Conservation (phyloP, 108 stramenopile species). For the Nitzschia sp. region DNA sequence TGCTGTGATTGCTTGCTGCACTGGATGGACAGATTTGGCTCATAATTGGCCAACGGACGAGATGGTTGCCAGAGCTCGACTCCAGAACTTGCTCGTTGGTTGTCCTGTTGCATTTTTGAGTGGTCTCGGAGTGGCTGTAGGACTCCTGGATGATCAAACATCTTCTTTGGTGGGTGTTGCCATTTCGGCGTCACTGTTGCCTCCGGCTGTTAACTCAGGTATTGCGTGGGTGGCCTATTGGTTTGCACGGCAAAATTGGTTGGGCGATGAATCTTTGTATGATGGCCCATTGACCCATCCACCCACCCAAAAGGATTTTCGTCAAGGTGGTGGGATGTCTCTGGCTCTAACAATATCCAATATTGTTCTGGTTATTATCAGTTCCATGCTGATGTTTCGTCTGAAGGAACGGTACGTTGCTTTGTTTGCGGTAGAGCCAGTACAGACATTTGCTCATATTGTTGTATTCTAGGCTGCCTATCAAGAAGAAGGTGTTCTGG, state of each 20-base stretch:
- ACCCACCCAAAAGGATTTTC: constrained; percentile 10
- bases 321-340: constrained; percentile 30
- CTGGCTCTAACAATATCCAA: constrained; percentile 67
- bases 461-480: constrained; percentile 12
- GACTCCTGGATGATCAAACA: constrained; percentile 70
- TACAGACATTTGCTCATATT: not conserved
- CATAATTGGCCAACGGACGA: constrained; percentile 63
- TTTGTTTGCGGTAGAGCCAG: not conserved
- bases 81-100: constrained; percentile 49
- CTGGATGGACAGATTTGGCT: constrained; percentile 33
- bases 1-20: constrained; percentile 28
- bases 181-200: constrained; percentile 85
- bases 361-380: constrained; percentile 63
- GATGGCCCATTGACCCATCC: not conserved
- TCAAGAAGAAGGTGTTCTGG: constrained; percentile 24
- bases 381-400: constrained; percentile 62
- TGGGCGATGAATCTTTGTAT: not conserved
- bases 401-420: constrained; percentile 54
- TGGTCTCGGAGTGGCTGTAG: constrained; percentile 85
- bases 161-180: constrained; percentile 81
- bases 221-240: constrained; percentile 35
- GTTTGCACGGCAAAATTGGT: not conserved
- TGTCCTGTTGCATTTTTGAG: constrained; percentile 82
- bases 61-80: constrained; percentile 54
- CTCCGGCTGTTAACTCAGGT: constrained; percentile 79